Percentiles rank a stretch among this genome's conserved stretches.
Conservation (phyloP, 2,329 filamentous ascomycete species). For the Penicillium frequentans region DNA sequence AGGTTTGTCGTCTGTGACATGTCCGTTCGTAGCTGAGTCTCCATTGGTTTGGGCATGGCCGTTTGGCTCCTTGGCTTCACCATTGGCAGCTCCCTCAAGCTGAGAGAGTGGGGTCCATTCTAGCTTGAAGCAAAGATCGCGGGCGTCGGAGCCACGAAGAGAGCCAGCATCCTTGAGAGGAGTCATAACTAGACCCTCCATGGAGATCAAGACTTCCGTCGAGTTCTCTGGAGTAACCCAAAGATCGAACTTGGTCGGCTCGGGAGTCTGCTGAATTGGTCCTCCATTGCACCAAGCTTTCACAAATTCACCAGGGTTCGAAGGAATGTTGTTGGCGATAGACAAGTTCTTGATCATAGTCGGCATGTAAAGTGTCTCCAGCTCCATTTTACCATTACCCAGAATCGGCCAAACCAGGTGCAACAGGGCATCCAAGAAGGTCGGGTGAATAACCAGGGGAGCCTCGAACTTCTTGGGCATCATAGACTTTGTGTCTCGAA, state of each 20-base stretch:
- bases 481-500: slow-evolving; percentile 45
- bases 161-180: slow-evolving; percentile 21
- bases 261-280: slow-evolving; percentile 15
- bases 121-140: slow-evolving; percentile 25
- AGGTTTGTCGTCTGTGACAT: slow-evolving; percentile 1
- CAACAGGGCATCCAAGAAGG: slow-evolving; percentile 45
- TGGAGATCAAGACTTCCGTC: slow-evolving; percentile 18
- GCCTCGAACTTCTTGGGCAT: slow-evolving; percentile 52
- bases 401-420: slow-evolving; percentile 36
- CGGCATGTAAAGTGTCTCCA: slow-evolving; percentile 37
- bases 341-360: slow-evolving; percentile 32
- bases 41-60: slow-evolving; percentile 1
- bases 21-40: not conserved
- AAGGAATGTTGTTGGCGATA: slow-evolving; percentile 19
- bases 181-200: slow-evolving; percentile 27
- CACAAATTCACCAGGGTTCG: slow-evolving; percentile 15
- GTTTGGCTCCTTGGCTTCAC: slow-evolving; percentile 4
- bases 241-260: slow-evolving; percentile 22
- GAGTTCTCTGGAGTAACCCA: slow-evolving; percentile 18
- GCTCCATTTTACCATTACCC: slow-evolving; percentile 26
- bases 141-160: not conserved
- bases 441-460: slow-evolving; percentile 47
- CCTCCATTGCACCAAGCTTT: slow-evolving; percentile 24
- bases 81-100: not conserved
- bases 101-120: slow-evolving; percentile 21